phyloP scores from a whole-genome alignment of 176 grass and related monocot genomes.

The Eragrostis curvula region DNA sequence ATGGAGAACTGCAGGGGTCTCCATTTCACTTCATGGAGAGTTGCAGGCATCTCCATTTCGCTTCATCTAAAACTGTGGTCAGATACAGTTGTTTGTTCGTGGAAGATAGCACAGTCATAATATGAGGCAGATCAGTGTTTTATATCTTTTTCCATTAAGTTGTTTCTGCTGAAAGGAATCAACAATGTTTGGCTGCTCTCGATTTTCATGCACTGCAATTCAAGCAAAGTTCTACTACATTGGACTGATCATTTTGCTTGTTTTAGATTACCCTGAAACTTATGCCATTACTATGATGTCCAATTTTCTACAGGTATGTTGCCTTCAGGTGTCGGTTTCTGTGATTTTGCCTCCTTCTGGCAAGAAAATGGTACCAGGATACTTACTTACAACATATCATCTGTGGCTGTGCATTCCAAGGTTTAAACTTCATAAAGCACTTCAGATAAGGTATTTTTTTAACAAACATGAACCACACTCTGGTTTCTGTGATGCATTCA shows the following conservation, averaged over 20 bases:
- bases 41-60: neutral
- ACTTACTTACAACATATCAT: neutral
- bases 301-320: neutral
- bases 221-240: no score
- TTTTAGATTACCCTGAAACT: neutral
- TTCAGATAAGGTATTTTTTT: neutral
- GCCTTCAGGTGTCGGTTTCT: no score
- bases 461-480: neutral
- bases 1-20: neutral
- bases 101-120: neutral
- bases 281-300: neutral
- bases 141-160: neutral
- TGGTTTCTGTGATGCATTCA: constrained; percentile 5
- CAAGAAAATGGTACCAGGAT: no score
- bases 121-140: neutral
- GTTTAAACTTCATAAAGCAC: neutral
- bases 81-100: neutral
- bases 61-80: constrained; percentile 5
- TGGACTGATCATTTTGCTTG: neutral
- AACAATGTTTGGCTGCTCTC: neutral
- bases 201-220: no score
- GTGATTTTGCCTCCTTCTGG: no score
- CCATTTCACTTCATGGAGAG: neutral
- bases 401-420: neutral
- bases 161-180: constrained; percentile 6